Percentiles rank a stretch among this genome's conserved stretches.
These are phyloP conservation scores for Comarum palustre DNA, from an alignment of 306 rosid species.

Conservation along the genomic window DNA sequence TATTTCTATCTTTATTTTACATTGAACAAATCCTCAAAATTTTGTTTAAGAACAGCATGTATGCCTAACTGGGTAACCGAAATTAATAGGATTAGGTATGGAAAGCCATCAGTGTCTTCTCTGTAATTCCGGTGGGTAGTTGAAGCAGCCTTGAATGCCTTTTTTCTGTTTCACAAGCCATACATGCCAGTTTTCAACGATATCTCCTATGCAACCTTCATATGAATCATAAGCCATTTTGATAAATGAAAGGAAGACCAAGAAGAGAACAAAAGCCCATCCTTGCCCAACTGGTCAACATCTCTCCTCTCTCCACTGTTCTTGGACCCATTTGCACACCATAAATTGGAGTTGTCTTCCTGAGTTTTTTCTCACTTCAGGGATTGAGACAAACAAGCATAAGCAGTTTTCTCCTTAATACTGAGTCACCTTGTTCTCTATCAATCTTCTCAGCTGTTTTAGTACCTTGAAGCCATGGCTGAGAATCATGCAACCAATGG, in stretches of 20 bases:
- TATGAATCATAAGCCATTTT: neutral
- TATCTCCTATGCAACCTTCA: conserved; percentile 22
- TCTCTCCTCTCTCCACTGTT: neutral
- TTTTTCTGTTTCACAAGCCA: conserved; percentile 4
- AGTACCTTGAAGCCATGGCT: conserved; percentile 39
- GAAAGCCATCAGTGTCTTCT: conserved; percentile 25
- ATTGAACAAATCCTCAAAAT: neutral
- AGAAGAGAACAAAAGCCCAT: neutral
- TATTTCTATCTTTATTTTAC: neutral
- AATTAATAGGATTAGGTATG: neutral
- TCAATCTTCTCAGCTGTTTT: neutral
- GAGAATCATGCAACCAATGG: conserved; percentile 36
- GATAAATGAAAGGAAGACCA: neutral
- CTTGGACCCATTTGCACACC: conserved; percentile 23
- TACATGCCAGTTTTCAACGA: conserved; percentile 29
- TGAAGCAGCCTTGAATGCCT: conserved; percentile 43
- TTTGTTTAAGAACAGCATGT: neutral
- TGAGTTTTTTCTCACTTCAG: conserved; percentile 5
- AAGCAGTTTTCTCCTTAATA: neutral
- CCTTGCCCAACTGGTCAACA: neutral
- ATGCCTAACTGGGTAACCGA: neutral
- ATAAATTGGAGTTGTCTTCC: conserved; percentile 38
- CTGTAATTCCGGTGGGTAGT: conserved; percentile 54
- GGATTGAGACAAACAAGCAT: neutral
- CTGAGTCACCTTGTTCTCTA: neutral